phyloP scores from a whole-genome alignment of 805 yeast species.

The Yarrowia phangngaensis region DNA sequence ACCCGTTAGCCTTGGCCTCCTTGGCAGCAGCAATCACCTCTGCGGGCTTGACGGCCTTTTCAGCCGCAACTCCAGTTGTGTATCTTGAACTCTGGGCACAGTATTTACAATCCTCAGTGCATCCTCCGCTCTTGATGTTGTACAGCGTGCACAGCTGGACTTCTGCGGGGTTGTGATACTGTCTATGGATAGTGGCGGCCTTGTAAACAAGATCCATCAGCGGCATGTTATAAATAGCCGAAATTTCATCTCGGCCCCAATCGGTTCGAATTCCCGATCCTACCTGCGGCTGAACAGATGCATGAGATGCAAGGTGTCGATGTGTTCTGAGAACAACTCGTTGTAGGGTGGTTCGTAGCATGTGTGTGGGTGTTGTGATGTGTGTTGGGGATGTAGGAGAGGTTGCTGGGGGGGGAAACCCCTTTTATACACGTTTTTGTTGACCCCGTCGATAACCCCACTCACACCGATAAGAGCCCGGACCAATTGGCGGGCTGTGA shows the following conservation, averaged over 20 bases:
- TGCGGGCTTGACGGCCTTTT: conserved; percentile 56
- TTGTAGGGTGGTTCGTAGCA: conserved; percentile 1
- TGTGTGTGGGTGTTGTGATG: neutral
- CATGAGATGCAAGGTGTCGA: conserved; percentile 13
- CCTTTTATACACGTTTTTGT: conserved; percentile 11
- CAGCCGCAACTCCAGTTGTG: conserved; percentile 65
- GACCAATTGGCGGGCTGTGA: neutral
- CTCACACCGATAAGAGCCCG: conserved; percentile 9
- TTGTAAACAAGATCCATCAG: conserved; percentile 55
- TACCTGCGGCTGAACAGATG: conserved; percentile 3
- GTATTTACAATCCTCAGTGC: conserved; percentile 77
- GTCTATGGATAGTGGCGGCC: conserved; percentile 64
- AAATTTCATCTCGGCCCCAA: conserved; percentile 63
- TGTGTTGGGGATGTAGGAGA: neutral
- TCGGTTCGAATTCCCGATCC: conserved; percentile 26
- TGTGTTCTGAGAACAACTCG: neutral
- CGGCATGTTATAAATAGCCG: conserved; percentile 61
- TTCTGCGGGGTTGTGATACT: conserved; percentile 61
- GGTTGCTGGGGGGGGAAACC: neutral
- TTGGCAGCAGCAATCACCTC: conserved; percentile 61
- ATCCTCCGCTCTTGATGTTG: conserved; percentile 75
- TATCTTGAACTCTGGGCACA: conserved; percentile 73
- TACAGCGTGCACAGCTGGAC: conserved; percentile 73
- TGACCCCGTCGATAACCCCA: conserved; percentile 18
- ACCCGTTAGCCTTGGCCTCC: conserved; percentile 63